phyloP scores from a whole-genome alignment of 768 basidiomycete species.

The Tremella mesenterica region DNA sequence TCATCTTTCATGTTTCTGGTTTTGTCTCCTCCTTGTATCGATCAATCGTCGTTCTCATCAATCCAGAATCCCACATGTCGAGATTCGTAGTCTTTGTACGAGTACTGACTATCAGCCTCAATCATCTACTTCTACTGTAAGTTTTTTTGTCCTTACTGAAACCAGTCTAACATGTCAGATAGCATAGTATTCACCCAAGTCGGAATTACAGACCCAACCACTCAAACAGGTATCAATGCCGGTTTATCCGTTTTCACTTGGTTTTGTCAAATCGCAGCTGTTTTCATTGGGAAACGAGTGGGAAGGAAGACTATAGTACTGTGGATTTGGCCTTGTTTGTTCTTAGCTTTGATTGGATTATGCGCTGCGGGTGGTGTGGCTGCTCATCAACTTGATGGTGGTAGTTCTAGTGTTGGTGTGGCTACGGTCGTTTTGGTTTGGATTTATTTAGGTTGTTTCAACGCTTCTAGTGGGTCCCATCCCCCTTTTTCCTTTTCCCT shows the following conservation, averaged over 20 bases:
- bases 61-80: too few relatives aligned
- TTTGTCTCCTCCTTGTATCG: neutral
- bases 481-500: too few relatives aligned
- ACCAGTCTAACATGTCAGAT: constrained; percentile 4
- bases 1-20: too few relatives aligned
- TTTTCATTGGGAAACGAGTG: constrained; percentile 37
- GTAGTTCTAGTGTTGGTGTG: constrained; percentile 33
- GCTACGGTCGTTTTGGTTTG: constrained; percentile 42
- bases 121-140: constrained; percentile 45
- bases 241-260: constrained; percentile 43
- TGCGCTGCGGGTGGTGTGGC: constrained; percentile 20
- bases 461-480: constrained; percentile 39
- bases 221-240: constrained; percentile 46
- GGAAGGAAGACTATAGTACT: constrained; percentile 41
- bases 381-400: constrained; percentile 17
- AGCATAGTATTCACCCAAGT: constrained; percentile 39
- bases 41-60: neutral
- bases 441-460: constrained; percentile 44
- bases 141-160: neutral
- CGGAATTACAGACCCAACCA: constrained; percentile 43
- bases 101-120: too few relatives aligned
- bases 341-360: constrained; percentile 37
- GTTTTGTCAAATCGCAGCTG: constrained; percentile 41
- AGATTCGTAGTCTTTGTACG: too few relatives aligned
- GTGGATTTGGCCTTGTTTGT: constrained; percentile 40